These are phyloP conservation scores for Akebia trifoliata DNA, from an alignment of 164 flowering plant genomes.

Conservation along the genomic window DNA sequence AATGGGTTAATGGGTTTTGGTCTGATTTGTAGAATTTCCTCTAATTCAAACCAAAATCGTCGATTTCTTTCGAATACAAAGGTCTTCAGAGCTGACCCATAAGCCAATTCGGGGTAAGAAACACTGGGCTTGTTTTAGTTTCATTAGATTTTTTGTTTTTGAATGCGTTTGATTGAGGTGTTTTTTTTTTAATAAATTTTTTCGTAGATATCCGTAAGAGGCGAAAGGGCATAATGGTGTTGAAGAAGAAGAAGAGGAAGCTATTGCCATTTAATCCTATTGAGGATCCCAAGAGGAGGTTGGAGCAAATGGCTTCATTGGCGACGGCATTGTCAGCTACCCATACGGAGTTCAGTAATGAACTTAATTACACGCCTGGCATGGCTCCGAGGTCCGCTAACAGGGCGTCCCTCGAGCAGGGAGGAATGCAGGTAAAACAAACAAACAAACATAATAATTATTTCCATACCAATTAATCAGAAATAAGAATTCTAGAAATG, in stretches of 20 bases:
- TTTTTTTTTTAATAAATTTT: neutral
- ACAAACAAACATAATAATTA: too few species aligned
- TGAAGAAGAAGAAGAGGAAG: constrained; percentile 69
- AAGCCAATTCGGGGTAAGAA: constrained; percentile 37
- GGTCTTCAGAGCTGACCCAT: constrained; percentile 25
- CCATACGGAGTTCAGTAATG: constrained; percentile 59
- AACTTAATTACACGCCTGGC: constrained; percentile 66
- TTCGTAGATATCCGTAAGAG: constrained; percentile 38
- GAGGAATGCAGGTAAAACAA: constrained; percentile 89
- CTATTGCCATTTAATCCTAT: constrained; percentile 67
- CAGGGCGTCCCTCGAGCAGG: constrained; percentile 53
- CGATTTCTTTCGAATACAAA: constrained; percentile 80
- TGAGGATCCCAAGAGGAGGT: constrained; percentile 55
- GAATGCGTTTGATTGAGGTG: neutral
- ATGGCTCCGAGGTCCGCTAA: constrained; percentile 88
- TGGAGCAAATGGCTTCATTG: constrained; percentile 82
- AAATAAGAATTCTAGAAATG: too few species aligned
- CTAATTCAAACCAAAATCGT: constrained; percentile 81
- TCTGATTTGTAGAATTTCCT: constrained; percentile 56
- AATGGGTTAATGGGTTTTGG: neutral
- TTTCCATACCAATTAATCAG: too few species aligned
- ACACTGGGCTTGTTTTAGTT: neutral
- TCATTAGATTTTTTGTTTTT: neutral
- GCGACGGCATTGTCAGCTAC: constrained; percentile 80
- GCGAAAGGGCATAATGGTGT: constrained; percentile 40